Evolutionary conservation across 169 alveolate species (phyloP).

Genomic region (Eimeria nieschulzi): DNA sequence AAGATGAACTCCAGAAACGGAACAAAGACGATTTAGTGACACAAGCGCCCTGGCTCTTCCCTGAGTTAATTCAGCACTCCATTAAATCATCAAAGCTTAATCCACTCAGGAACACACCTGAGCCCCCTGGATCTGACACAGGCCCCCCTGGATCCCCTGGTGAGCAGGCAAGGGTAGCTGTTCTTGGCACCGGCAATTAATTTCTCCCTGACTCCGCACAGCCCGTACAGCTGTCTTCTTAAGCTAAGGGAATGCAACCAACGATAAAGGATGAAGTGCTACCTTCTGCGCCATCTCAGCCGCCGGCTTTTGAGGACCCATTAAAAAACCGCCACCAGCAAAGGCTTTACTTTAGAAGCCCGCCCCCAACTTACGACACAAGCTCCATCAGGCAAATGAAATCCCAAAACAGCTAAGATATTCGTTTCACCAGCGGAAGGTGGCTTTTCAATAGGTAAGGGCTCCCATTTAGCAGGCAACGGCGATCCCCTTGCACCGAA

Average conservation of each 20-base stretch:
- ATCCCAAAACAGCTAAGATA: background rate
- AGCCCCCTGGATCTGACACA: background rate
- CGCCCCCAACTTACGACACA: background rate
- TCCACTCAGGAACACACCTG: no score
- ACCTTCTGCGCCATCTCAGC: no score
- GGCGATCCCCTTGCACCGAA: background rate
- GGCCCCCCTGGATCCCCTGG: background rate
- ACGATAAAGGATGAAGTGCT: no score
- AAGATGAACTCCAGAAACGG: background rate
- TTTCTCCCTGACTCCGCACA: background rate
- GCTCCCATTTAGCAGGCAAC: background rate
- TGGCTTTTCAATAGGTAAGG: background rate
- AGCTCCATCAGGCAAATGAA: background rate
- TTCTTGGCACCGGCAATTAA: background rate
- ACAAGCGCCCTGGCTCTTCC: constrained; percentile 63
- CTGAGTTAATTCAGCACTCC: background rate
- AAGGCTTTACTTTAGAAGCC: background rate
- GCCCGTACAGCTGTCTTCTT: background rate
- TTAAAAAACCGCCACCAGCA: background rate
- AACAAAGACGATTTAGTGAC: background rate
- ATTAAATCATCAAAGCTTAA: no score
- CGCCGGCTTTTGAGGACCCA: no score
- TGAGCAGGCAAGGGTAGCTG: background rate
- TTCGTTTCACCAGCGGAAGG: background rate
- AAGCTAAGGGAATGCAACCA: no score